Base-by-base conservation (phyloP, 2,329 filamentous ascomycete genomes). In the Ophiobolus disseminans region DNA sequence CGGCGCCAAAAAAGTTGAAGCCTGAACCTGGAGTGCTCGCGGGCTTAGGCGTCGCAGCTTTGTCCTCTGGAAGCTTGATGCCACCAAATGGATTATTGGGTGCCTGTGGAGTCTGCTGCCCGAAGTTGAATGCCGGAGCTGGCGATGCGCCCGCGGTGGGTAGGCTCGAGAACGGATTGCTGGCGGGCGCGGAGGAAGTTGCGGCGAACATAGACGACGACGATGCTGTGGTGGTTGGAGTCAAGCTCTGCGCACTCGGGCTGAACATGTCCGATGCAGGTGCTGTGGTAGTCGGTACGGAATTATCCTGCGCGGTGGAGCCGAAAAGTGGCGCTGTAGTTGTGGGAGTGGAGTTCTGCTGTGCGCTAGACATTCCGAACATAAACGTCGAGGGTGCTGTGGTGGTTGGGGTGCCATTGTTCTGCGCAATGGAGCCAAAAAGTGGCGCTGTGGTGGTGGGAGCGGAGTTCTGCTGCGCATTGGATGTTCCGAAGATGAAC, bases 401-500 rank as follows among this genome's bases (percentile, higher is more conserved):
- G n/a, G 50, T 36, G 1, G 55, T 50, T 14, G 53, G 38, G 11
- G 38, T 54, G 10, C 43, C 48, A n/a, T 45, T 52, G 34, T 26
- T 44, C 25, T 48, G 48, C 25, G 59, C 46, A 19, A 48, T 53
- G n/a, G 57, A 47, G 19, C 53, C 39, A 65, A 60, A 21, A 51
- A 19, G 28, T 39, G 60, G 21, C 48, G 49, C 28, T 50, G 48
- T 2, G 36, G 50, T 40, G 35, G 45, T 34, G 25, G 41, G 20
- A 34, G 39, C 35, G 40, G 41, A 25, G 48, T 53, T 47, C 16
- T 57, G 55, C 30, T 58, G 53, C 14, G 49, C 26, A 21, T 54
- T 53, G 17, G 56, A 42, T n/a, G n/a, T n/a, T 16, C 60, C 62
- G 42, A 58, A 65, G 58, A 60, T 9, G 34, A 49, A 42, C n/a